Percentiles rank a stretch among this genome's conserved stretches.
Conservation (phyloP, 345 rosid species). For the Orychophragmus violaceus region DNA sequence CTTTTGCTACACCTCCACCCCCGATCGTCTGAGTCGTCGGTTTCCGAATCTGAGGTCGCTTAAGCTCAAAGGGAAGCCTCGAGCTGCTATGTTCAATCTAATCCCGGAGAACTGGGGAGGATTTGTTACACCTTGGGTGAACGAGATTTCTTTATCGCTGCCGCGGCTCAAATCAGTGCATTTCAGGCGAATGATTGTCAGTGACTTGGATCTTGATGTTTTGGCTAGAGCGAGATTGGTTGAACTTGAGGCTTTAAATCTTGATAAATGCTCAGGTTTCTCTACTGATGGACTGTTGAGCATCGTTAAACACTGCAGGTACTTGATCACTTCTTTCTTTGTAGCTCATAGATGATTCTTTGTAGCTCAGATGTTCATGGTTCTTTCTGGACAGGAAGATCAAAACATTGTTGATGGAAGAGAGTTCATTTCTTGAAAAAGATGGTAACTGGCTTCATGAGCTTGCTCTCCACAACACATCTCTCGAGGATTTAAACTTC, state of each 20-base stretch:
- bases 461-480: slow-evolving; percentile 64
- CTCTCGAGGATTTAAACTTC: slow-evolving; percentile 77
- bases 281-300: slow-evolving; percentile 78
- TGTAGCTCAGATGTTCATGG: no score
- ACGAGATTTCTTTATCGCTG: slow-evolving; percentile 43
- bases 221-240: slow-evolving; percentile 45
- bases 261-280: slow-evolving; percentile 88
- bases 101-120: slow-evolving; percentile 99
- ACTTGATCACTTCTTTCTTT: no score
- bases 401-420: slow-evolving; percentile 76
- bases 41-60: slow-evolving; percentile 70
- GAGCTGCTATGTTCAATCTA: slow-evolving; percentile 89
- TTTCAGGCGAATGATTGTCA: slow-evolving; percentile 78
- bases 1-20: slow-evolving; percentile 66
- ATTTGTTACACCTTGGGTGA: slow-evolving; percentile 64
- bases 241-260: slow-evolving; percentile 53
- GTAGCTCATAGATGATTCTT: no score
- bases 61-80: slow-evolving; percentile 77
- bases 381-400: slow-evolving; percentile 51
- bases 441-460: slow-evolving; percentile 92
- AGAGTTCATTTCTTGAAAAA: slow-evolving; percentile 55
- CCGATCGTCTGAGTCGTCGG: slow-evolving; percentile 59
- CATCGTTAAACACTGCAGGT: slow-evolving; percentile 73
- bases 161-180: slow-evolving; percentile 63
- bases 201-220: slow-evolving; percentile 67